Evolutionary conservation across 345 rosid genomes (phyloP), one percentile per base, ranked within the genome.

Genomic region (Salix koriyanagi): DNA sequence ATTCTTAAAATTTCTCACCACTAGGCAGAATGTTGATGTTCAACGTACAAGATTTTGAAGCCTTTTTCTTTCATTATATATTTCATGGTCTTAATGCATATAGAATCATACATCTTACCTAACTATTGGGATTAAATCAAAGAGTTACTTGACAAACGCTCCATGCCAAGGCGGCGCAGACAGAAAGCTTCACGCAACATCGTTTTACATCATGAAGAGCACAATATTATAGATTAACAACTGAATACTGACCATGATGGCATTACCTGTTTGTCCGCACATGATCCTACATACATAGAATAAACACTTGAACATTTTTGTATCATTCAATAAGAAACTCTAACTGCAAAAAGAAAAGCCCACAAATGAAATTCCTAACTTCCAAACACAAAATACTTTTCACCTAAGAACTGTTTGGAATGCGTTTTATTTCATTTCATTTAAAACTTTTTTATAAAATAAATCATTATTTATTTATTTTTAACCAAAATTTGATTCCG

Each of bases 221-320:
- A 41, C 26, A 14, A n/a, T 52, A 32, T 26, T 3, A 19, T 26
- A 66, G 36, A 66, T 71, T 56, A 54, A 71, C 32, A 72, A 73
- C 70, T 32, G 65, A 76, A 68, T 25, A 25, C 52, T 48, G 52
- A n/a, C n/a, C n/a, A n/a, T n/a, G n/a, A n/a, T n/a, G n/a, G n/a
- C n/a, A n/a, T n/a, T n/a, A n/a, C n/a, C n/a, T n/a, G n/a, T n/a
- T n/a, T n/a, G n/a, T n/a, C n/a, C n/a, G n/a, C n/a, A n/a, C n/a
- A n/a, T n/a, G n/a, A n/a, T n/a, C n/a, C n/a, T n/a, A n/a, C n/a
- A n/a, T n/a, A n/a, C n/a, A n/a, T n/a, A n/a, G n/a, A n/a, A n/a
- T n/a, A n/a, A n/a, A n/a, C n/a, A n/a, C n/a, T n/a, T n/a, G n/a
- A n/a, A n/a, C n/a, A n/a, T n/a, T n/a, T n/a, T n/a, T n/a, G n/a